Evolutionary conservation across 495 filamentous ascomycete genomes (phyloP).

Genomic region (Neurospora sp.): DNA sequence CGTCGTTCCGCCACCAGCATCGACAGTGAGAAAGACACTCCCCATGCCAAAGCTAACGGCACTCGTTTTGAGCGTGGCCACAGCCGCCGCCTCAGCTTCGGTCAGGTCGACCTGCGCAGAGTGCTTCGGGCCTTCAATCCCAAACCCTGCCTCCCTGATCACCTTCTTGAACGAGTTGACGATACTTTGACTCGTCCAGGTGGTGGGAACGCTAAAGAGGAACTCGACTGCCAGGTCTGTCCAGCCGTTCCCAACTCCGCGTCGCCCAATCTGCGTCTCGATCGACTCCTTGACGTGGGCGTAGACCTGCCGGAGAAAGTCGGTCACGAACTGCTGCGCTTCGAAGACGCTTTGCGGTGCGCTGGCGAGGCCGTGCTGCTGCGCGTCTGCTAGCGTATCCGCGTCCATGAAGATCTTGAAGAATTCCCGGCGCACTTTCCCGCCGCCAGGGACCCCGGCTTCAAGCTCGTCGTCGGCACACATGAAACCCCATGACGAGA

Average conservation of each 20-base stretch:
- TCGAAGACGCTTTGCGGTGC: constrained; percentile 26
- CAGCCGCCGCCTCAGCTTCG: constrained; percentile 59
- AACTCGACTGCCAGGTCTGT: constrained; percentile 45
- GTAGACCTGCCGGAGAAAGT: constrained; percentile 47
- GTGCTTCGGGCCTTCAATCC: constrained; percentile 32
- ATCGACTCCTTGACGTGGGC: constrained; percentile 42
- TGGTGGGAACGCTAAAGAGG: constrained; percentile 58
- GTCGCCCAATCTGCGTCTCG: constrained; percentile 21
- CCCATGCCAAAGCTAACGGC: constrained; percentile 20
- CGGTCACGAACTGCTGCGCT: constrained; percentile 44
- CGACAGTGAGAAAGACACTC: constrained; percentile 24
- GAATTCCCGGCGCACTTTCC: constrained; percentile 34
- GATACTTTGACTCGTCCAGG: constrained; percentile 49
- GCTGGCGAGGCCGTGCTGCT: constrained; percentile 24
- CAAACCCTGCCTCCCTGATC: constrained; percentile 42
- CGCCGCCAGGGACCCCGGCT: constrained; percentile 13
- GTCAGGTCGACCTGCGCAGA: constrained; percentile 51
- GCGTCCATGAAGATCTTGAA: constrained; percentile 53
- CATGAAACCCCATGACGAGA: constrained; percentile 47
- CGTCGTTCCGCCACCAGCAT: constrained; percentile 30
- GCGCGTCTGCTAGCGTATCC: constrained; percentile 21
- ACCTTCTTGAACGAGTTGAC: constrained; percentile 46
- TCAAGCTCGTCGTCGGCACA: constrained; percentile 38
- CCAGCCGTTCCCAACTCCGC: constrained; percentile 33
- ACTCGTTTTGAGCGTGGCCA: constrained; percentile 30